Base-by-base conservation (phyloP, 2,329 filamentous ascomycete species). In the Talaromyces sp. region DNA sequence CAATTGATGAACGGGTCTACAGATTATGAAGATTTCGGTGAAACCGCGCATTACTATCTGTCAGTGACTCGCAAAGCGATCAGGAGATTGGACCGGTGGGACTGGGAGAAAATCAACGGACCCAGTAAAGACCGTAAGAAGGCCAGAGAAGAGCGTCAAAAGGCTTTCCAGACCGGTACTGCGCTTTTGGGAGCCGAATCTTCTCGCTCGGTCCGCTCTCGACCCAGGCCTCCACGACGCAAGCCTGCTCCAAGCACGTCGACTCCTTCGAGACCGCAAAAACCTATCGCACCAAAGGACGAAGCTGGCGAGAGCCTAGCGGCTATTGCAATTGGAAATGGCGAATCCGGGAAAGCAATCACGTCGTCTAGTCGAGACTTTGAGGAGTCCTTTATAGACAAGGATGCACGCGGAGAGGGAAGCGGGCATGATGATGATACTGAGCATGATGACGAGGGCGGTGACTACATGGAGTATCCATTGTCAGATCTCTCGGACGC, bases 1-100 rank as follows among this genome's bases (percentile, higher is more conserved):
- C 56, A 59, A 3, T 59, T 43, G 37, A 59, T 59, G 56, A 39
- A 59, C 8, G 49, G 37, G 9, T 56, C 27, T 47, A 57, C 61
- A 3, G 79, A 80, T 63, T 73, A 80, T 58, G 81, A 83, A 65
- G 81, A 83, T 66, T 82, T 73, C 67, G 81, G 81, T 58, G 81
- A 82, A 67, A 78, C 80, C 61, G 80, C 79, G n/a, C 78, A 75
- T 57, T 77, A 76, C 63, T 82, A 77, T 71, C 70, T 80, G 25
- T 81, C 78, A 10, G 74, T 80, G 19, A 69, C 81, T 47, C 76
- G 77, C 52, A 80, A 80, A 68, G 79, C 77, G 19, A 67, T 74
- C n/a, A 72, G 80, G 54, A 73, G 80, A 49, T 71, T 82, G 35
- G 77, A 81, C 66, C 74, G 79, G 27, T 82, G 80, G 80, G 78